These are phyloP conservation scores for Wolfiporia cocos DNA, from an alignment of 1,284 basidiomycete species.

Conservation along the genomic window DNA sequence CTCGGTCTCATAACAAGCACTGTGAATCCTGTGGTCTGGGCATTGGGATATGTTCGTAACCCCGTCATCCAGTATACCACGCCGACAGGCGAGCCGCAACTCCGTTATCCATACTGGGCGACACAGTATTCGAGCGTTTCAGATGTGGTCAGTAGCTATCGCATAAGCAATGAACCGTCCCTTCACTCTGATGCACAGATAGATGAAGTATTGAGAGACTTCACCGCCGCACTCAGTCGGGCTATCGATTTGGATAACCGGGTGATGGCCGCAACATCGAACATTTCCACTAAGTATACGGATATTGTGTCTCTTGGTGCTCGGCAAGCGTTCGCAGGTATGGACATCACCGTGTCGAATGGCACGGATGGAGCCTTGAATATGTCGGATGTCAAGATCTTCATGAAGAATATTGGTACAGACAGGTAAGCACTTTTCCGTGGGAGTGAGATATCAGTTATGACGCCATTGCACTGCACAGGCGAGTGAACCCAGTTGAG, in stretches of 20 bases:
- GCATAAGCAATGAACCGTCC: background rate
- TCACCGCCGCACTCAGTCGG: constrained; percentile 12
- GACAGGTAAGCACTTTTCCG: constrained; percentile 5
- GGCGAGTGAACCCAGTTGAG: constrained; percentile 38
- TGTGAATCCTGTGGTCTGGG: constrained; percentile 17
- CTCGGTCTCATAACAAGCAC: constrained; percentile 17
- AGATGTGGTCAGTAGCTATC: constrained; percentile 13
- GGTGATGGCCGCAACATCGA: constrained; percentile 15
- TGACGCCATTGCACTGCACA: constrained; percentile 13
- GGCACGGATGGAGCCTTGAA: constrained; percentile 27
- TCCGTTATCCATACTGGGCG: constrained; percentile 21
- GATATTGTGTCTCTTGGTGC: constrained; percentile 33
- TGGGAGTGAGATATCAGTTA: background rate
- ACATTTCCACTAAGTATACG: constrained; percentile 23
- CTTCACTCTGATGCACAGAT: constrained; percentile 2
- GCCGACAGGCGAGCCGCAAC: constrained; percentile 13
- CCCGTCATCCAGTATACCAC: constrained; percentile 17
- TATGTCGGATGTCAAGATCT: constrained; percentile 35
- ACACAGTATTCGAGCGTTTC: constrained; percentile 13
- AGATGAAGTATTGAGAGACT: constrained; percentile 19
- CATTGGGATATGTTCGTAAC: constrained; percentile 18
- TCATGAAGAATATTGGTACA: constrained; percentile 33
- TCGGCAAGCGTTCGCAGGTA: constrained; percentile 33
- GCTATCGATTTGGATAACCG: constrained; percentile 20
- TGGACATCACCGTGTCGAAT: constrained; percentile 29